phyloP scores from a whole-genome alignment of 352 stramenopile species.

The Phytophthora capsici region DNA sequence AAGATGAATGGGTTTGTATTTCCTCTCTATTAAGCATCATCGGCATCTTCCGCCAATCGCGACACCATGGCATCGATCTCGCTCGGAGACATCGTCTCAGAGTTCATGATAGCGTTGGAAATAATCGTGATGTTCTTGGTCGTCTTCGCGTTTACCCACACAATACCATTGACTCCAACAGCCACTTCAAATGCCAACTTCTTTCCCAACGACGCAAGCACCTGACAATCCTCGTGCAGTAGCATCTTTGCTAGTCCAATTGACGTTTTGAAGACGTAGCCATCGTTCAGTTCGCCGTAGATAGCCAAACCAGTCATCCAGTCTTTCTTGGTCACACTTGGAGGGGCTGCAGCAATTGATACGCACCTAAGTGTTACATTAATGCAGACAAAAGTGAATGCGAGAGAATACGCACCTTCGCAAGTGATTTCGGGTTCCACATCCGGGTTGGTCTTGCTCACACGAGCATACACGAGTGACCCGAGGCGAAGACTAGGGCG shows the following conservation, averaged over 20 bases:
- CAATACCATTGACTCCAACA: constrained; percentile 95
- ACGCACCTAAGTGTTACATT: constrained; percentile 2
- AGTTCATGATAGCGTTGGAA: constrained; percentile 90
- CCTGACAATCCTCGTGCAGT: constrained; percentile 72
- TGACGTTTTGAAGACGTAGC: constrained; percentile 91
- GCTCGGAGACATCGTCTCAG: constrained; percentile 82
- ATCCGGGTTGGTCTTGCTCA: constrained; percentile 85
- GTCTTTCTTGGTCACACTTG: constrained; percentile 93
- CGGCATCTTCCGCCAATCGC: constrained; percentile 65
- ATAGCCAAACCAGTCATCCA: constrained; percentile 98
- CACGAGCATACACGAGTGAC: constrained; percentile 95
- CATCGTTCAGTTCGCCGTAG: constrained; percentile 95
- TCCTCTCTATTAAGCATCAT: constrained; percentile 47
- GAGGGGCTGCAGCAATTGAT: constrained; percentile 55
- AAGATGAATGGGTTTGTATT: constrained; percentile 11
- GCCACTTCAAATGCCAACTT: constrained; percentile 95
- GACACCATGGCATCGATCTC: constrained; percentile 84
- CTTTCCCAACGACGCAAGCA: constrained; percentile 87
- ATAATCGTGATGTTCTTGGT: constrained; percentile 88
- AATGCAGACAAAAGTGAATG: constrained; percentile 9
- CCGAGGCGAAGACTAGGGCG: constrained; percentile 93
- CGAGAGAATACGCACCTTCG: constrained; percentile 61
- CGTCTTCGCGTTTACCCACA: constrained; percentile 95
- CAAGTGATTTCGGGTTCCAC: constrained; percentile 96
- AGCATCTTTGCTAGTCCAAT: constrained; percentile 78